Evolutionary conservation across 352 stramenopile species (phyloP), one percentile per base, ranked within the genome.

Genomic region (Pythium angustatum): DNA sequence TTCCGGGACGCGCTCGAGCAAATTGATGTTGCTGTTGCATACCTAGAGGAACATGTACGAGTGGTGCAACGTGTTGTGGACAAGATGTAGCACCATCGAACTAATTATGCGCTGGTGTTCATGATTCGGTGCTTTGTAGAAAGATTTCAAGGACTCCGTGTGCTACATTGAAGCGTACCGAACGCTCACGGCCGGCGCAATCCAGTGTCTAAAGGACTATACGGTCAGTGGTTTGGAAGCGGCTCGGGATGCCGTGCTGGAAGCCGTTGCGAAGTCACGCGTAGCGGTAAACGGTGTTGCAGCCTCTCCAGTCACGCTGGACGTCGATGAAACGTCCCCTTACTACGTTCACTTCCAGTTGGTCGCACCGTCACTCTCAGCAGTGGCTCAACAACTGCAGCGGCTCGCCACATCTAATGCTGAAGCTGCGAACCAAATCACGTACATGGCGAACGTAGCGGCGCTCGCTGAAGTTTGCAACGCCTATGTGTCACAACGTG

Each of bases 341-440:
- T 91, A 85, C 55, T 94, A 94, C 41, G 79, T 93, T 2, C 79
- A 91, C 34, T 91, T 94, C 49, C 78, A 92, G 57, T 63, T 91
- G 17, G 78, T 90, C 8, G 75, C 81, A 15, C 82, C 83, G 1
- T 85, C 82, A 4, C 70, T 92, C 0, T 69, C 72, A 38, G 78
- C 82, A 1, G 79, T 88, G 0, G 72, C 81, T 3, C 79, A 83
- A 53, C 86, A 93, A 33, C 72, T 95, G 5, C 66, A 88, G 40
- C 75, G 83, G 19, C 61, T 90, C 12, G 72, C 59, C 10, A 67
- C 64, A 15, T 67, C 58, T 15, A 67, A 58, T 22, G 47, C 52
- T 22, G 58, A 51, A 21, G 45, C 70, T 2, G 52, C 68, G 27
- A 79, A 77, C 14, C 22, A 60, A 7, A 69, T 69, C n/a, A 67